Conservation (phyloP, 306 rosid species). For the Dryas alaskensis region DNA sequence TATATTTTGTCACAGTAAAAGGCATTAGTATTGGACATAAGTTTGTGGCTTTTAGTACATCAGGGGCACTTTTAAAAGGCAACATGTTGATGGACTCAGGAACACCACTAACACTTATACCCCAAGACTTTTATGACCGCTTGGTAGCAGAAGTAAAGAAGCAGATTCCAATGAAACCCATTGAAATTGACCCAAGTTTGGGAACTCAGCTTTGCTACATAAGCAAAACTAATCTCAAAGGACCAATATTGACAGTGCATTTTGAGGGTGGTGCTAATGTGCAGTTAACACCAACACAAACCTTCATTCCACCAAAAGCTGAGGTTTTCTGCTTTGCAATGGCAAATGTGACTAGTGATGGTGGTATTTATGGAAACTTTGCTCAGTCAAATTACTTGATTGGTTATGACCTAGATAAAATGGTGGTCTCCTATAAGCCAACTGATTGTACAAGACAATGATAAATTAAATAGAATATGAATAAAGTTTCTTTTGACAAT, state of each 20-base stretch:
- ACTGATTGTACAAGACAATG: constrained; percentile 42
- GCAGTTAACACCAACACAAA: constrained; percentile 39
- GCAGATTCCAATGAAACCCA: constrained; percentile 36
- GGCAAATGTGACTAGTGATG: constrained; percentile 26
- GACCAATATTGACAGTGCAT: constrained; percentile 45
- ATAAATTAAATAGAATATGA: too few relatives aligned
- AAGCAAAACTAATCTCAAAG: constrained; percentile 35
- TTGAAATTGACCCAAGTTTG: constrained; percentile 35
- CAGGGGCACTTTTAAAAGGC: constrained; percentile 32
- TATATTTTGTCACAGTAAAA: constrained; percentile 47
- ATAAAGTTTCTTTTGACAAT: too few relatives aligned
- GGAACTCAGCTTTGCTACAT: constrained; percentile 54
- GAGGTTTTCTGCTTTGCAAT: constrained; percentile 64
- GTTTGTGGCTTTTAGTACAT: constrained; percentile 32
- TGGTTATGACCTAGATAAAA: constrained; percentile 48
- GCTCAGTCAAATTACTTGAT: constrained; percentile 56
- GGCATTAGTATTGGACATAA: constrained; percentile 54
- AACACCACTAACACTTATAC: constrained; percentile 50
- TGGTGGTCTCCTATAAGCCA: constrained; percentile 44
- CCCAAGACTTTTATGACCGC: constrained; percentile 43
- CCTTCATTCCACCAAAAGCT: constrained; percentile 51
- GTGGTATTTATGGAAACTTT: constrained; percentile 48
- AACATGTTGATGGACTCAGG: constrained; percentile 61
- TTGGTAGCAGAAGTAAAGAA: constrained; percentile 40
- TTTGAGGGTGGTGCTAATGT: constrained; percentile 49